Conservation (phyloP, 192 early-diverging fungal genomes). For the Rhizophagus sp. region DNA sequence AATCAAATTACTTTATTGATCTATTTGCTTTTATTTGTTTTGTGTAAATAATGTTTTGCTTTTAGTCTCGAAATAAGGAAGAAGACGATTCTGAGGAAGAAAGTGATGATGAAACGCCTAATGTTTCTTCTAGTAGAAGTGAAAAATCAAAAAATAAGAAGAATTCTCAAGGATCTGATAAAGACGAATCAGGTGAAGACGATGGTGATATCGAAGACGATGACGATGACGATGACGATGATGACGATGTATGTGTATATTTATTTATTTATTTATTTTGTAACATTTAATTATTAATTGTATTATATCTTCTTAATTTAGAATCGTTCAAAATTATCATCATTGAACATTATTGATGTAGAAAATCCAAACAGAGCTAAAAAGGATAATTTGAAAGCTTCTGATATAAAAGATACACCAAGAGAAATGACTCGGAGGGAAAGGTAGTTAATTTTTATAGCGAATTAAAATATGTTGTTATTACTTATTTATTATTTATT, state of each 20-base stretch:
- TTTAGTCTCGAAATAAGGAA: background rate
- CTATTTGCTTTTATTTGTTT: background rate
- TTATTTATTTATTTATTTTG: background rate
- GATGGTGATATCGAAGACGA: background rate
- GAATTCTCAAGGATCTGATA: background rate
- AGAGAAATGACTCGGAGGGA: constrained; percentile 23
- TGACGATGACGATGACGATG: constrained; percentile 1
- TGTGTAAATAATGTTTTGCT: background rate
- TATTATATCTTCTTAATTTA: background rate
- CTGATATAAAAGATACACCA: constrained; percentile 4
- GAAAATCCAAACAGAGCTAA: constrained; percentile 26
- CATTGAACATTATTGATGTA: background rate
- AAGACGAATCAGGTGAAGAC: background rate
- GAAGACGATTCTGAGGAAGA: constrained; percentile 2
- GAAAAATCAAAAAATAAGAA: background rate
- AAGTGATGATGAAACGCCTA: constrained; percentile 3
- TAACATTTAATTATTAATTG: background rate
- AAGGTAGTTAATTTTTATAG: background rate
- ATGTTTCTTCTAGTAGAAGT: background rate
- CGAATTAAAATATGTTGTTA: background rate
- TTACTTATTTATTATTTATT: background rate
- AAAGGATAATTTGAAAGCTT: constrained; percentile 20
- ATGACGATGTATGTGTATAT: background rate
- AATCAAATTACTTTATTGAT: background rate
- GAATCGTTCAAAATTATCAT: background rate